Conservation (phyloP, 305 asterid genomes). For the Caryopteris hybrid region DNA sequence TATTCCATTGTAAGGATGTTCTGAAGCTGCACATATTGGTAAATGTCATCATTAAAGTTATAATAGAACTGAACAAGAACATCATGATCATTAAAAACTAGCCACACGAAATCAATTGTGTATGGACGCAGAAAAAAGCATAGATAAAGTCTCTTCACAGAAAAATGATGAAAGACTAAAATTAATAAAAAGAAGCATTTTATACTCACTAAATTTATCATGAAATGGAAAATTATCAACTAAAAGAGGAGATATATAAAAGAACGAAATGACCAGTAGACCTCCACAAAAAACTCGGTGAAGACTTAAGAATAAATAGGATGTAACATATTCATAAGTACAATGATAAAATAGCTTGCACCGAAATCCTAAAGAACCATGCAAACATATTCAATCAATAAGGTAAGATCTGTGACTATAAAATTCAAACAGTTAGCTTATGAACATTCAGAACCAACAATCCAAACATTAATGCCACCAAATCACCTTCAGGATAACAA, state of each 20-base stretch:
- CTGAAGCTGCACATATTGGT: conserved; percentile 44
- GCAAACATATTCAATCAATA: not conserved
- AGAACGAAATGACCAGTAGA: not conserved
- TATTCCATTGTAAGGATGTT: conserved; percentile 63
- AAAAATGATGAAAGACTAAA: not conserved
- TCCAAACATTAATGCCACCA: not conserved
- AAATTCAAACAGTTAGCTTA: not conserved
- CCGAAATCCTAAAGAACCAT: not conserved
- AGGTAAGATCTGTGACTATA: not conserved
- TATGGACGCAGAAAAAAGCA: not conserved
- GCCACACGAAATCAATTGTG: not conserved
- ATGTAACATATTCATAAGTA: too few species aligned
- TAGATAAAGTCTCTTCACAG: too few species aligned
- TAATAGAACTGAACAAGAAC: conserved; percentile 1
- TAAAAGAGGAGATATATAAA: not conserved
- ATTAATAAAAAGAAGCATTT: not conserved
- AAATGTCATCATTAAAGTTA: not conserved
- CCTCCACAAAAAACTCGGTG: not conserved
- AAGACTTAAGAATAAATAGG: not conserved
- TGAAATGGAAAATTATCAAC: not conserved
- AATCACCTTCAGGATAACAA: too few species aligned
- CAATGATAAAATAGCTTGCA: not conserved
- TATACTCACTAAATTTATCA: not conserved
- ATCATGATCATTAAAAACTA: conserved; percentile 10
- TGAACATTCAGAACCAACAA: not conserved